Percentiles rank a stretch among this genome's conserved stretches.
These are phyloP conservation scores for Epichloe scottii DNA, from an alignment of 2,329 filamentous ascomycete species.

Conservation along the genomic window DNA sequence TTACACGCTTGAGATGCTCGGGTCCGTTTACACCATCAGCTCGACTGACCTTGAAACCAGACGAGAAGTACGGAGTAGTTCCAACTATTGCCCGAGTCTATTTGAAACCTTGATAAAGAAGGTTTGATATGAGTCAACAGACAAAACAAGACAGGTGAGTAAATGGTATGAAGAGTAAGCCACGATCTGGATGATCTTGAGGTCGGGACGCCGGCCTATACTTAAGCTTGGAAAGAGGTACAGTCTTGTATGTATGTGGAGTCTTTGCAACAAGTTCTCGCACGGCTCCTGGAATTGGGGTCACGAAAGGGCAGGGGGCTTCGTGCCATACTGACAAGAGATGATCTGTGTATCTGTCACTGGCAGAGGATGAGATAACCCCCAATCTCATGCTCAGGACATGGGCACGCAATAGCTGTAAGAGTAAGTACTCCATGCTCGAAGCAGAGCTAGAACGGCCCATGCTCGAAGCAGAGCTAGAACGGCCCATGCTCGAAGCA, in stretches of 20 bases:
- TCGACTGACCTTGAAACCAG: neutral
- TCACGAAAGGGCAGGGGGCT: constrained; percentile 1
- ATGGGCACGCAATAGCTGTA: constrained; percentile 2
- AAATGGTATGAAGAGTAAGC: neutral
- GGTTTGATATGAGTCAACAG: too few species aligned
- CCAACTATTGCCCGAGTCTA: neutral
- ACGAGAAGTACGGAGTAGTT: too few species aligned
- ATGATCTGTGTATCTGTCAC: constrained; percentile 4
- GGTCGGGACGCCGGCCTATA: neutral
- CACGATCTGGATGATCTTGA: neutral
- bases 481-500: constrained; percentile 2
- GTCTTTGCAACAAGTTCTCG: neutral
- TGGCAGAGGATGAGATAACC: constrained; percentile 6
- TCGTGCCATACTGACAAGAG: constrained; percentile 4
- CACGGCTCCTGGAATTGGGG: neutral
- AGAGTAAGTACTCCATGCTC: neutral
- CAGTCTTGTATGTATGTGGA: neutral
- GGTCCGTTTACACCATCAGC: neutral
- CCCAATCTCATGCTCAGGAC: constrained; percentile 2
- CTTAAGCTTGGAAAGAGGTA: neutral
- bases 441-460: constrained; percentile 4
- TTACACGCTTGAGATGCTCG: neutral
- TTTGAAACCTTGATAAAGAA: neutral
- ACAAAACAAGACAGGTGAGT: neutral
- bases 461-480: too few species aligned